Evolutionary conservation across 371 early-diverging fungal genomes (phyloP), one percentile per base, ranked within the genome.

Genomic region (Rhizopus stolonifer): DNA sequence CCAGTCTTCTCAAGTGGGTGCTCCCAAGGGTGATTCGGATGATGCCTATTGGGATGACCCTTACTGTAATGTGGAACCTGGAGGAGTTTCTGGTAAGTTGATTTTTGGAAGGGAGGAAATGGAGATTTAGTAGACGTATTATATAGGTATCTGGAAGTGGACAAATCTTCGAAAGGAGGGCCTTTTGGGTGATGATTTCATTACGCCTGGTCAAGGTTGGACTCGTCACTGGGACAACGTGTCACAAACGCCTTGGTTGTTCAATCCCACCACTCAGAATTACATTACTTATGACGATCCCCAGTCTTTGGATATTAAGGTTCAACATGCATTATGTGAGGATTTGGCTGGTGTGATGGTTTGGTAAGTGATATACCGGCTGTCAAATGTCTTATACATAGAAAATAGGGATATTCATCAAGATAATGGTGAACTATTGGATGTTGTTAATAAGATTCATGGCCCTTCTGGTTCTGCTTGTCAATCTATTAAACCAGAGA

Each of bases 281-380:
- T 85, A 78, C 45, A 74, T 89, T 34, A 79, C 83, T 10, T 89
- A 85, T 53, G 87, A 89, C 56, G 86, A 86, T 58, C 76, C 81
- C 17, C 46, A 60, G 13, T 86, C 85, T 6, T 39, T 87, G 8
- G 58, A 60, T 5, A 58, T 77, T 48, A 89, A 89, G 54, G 78
- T 83, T n/a, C 57, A 79, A 8, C 77, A 77, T 62, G 81, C 78
- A 29, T 47, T 77, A 23, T 60, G 59, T 44, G 71, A 70, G 3
- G 76, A 69, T 17, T 49, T 87, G 29, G 77, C 71, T 3, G 89
- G 89, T 49, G 72, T 86, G 1, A 84, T 86, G 84, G 57, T 81
- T 34, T 84, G 86, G 87, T 82, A 81, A 49, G 53, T 21, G 36
- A n/a, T n/a, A 6, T 26, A 14, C 11, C 13, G 18, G 22, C 68